Base-by-base conservation (phyloP, 2,329 filamentous ascomycete genomes). In the Pseudogymnoascus sp. region DNA sequence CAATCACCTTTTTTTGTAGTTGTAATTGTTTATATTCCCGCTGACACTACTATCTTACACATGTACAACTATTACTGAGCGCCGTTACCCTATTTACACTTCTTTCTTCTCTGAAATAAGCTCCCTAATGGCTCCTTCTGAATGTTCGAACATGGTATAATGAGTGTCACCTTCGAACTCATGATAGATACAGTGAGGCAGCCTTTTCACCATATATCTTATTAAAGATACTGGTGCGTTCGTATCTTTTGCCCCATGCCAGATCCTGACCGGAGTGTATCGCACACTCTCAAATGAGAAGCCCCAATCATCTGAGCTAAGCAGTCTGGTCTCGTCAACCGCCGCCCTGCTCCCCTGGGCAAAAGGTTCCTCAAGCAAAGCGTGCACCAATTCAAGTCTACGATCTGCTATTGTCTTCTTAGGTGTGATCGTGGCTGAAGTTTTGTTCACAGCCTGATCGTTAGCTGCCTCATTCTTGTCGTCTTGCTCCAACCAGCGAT, bases 1-100 rank as follows among this genome's bases (percentile, higher is more conserved):
- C 73, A 72, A 79, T 29, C 26, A 29, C 26, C 6, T 29, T 29
- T 29, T 29, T 8, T 6, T 29, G 26, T 29, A 6, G 26, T 29
- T 29, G 26, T 29, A 6, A 6, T 29, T 7, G 26, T 29, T 29
- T 29, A 7, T 29, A 29, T 29, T 3, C 24, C 24, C 3, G 24
- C 24, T 29, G 6, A 7, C 26, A 1, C 26, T 8, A 8, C 26
- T 8, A 7, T 29, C 26, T 29, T 29, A 29, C 26, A 33, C 11
- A 33, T 33, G 31, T 8, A 11, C 10, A 24, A 21, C 40, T 44
- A 19, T 14, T 13, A 19, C 0, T 19, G 38, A 44, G 7, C 24
- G 16, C 44, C 24, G 13, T 16, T n/a, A 16, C 14, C 16, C 14
- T 31, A 53, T 16, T 14, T 53, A 53, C 47, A 29, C 26, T 31